Conservation (phyloP, 2,329 filamentous ascomycete species). For the Aureobasidium sp. region DNA sequence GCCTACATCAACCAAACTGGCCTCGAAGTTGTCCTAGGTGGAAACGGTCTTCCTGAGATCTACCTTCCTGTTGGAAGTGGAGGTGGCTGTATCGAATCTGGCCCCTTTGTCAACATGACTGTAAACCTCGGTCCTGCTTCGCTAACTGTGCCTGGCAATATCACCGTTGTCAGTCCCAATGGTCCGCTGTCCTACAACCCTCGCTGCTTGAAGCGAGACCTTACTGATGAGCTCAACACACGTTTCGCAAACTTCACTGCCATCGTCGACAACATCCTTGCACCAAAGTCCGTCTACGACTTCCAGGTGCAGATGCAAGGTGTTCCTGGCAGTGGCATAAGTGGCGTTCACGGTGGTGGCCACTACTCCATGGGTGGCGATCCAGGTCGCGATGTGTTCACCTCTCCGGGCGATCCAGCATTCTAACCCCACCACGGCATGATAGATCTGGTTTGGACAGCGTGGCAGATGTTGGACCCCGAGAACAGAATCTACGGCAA, state of each 20-base stretch:
- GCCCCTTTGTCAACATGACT: conserved; percentile 33
- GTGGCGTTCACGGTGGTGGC: conserved; percentile 34
- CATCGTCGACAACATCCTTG: conserved; percentile 12
- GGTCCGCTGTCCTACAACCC: conserved; percentile 16
- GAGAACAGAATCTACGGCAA: conserved; percentile 28
- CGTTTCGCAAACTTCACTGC: conserved; percentile 13
- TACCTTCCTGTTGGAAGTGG: conserved; percentile 36
- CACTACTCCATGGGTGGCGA: conserved; percentile 40
- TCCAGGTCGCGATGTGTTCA: conserved; percentile 34
- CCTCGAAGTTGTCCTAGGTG: conserved; percentile 3
- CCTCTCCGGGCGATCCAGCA: conserved; percentile 36
- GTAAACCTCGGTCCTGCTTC: conserved; percentile 16
- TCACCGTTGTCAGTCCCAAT: conserved; percentile 10
- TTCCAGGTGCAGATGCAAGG: conserved; percentile 17
- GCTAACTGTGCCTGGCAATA: not conserved
- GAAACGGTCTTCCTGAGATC: conserved; percentile 22
- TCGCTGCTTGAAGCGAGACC: conserved; percentile 17
- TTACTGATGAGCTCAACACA: conserved; percentile 9
- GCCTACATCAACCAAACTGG: conserved; percentile 10
- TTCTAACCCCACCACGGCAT: conserved; percentile 41
- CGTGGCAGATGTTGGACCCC: conserved; percentile 41
- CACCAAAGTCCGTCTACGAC: not conserved
- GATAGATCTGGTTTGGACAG: conserved; percentile 41
- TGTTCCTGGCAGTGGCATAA: conserved; percentile 15
- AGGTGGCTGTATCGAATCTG: conserved; percentile 44